Base-by-base conservation (phyloP, 352 stramenopile species). In the Aphanomyces cochlioides region DNA sequence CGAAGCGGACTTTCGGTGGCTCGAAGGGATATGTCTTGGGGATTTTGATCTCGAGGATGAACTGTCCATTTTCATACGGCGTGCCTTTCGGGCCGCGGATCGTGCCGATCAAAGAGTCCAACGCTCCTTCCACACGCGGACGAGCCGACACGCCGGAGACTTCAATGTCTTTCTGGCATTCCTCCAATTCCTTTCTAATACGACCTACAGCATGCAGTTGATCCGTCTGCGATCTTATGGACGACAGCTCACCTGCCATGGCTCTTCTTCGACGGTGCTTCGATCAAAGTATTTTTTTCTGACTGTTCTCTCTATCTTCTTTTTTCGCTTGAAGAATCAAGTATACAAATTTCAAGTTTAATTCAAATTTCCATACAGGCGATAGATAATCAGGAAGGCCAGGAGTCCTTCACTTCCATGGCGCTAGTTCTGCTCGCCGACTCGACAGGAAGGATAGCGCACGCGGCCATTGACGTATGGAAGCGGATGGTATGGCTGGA, bases 21-120 rank as follows among this genome's bases (percentile, higher is more conserved):
- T 98, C 96, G 75, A 99, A 99, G 1, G 96, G 96, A 85, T 93
- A 93, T 56, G 83, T 91, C 66, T 66, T 72, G 6, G 95, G 93
- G 77, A 99, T 98, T 53, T 86, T 73, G 73, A 98, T 98, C 76
- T 98, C 92, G 73, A 99, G 90, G 36, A 88, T 64, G 69, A 97
- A 96, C 6, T 90, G 79, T 57, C 90, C 90, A 57, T 87, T 86
- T 67, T 90, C 87, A 73, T 96, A 97, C 2, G 90, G 90, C 50
- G 90, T 96, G 4, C 81, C 88, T 10, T 86, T 75, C 1, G 89
- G 89, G 0, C 88, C 86, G 43, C 86, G 72, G 53, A 95, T 92
- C 5, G 85, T 88, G 50, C 84, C 79, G 76, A 73, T 43, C 50
- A 47, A 47, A 65, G 57, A 41, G 39, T 47, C 61, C 19, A 79